These are phyloP conservation scores for Fonsecaea monophora DNA, from an alignment of 2,329 filamentous ascomycete species.

Conservation along the genomic window DNA sequence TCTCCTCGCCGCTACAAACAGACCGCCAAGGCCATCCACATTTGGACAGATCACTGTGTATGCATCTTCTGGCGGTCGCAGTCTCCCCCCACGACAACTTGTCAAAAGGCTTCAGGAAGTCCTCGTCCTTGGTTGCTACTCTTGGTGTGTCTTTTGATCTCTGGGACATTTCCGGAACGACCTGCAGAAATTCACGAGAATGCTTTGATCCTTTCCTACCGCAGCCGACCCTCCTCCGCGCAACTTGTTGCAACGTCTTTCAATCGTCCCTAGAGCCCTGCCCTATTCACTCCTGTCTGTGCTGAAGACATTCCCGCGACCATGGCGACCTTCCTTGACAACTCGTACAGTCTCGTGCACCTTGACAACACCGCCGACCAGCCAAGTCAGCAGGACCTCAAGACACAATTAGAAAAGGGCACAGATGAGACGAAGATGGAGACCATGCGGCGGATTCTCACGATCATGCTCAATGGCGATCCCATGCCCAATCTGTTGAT, in stretches of 20 bases:
- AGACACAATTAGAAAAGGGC: constrained; percentile 91
- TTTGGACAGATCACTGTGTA: constrained; percentile 23
- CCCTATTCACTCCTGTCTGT: not conserved
- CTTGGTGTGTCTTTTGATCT: not conserved
- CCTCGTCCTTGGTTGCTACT: not conserved
- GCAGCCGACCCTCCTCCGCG: constrained; percentile 6
- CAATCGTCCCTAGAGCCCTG: not conserved
- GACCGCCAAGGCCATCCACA: constrained; percentile 20
- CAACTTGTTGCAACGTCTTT: constrained; percentile 2
- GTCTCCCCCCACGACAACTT: constrained; percentile 7
- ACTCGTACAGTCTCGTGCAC: constrained; percentile 95
- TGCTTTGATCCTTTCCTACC: constrained; percentile 7
- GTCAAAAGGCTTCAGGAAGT: constrained; percentile 11
- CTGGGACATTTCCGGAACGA: not conserved
- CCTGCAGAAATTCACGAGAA: not conserved
- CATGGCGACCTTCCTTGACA: constrained; percentile 95
- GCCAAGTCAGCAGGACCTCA: constrained; percentile 87
- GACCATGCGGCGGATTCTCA: constrained; percentile 89
- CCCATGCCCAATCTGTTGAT: constrained; percentile 94
- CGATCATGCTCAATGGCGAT: constrained; percentile 97
- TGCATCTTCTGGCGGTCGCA: constrained; percentile 8
- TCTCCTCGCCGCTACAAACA: not conserved
- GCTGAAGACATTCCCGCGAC: constrained; percentile 43
- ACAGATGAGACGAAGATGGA: constrained; percentile 91
- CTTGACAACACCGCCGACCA: constrained; percentile 96